These are phyloP conservation scores for Colletotrichum viniferum DNA, from an alignment of 2,329 filamentous ascomycete genomes.

Conservation along the genomic window DNA sequence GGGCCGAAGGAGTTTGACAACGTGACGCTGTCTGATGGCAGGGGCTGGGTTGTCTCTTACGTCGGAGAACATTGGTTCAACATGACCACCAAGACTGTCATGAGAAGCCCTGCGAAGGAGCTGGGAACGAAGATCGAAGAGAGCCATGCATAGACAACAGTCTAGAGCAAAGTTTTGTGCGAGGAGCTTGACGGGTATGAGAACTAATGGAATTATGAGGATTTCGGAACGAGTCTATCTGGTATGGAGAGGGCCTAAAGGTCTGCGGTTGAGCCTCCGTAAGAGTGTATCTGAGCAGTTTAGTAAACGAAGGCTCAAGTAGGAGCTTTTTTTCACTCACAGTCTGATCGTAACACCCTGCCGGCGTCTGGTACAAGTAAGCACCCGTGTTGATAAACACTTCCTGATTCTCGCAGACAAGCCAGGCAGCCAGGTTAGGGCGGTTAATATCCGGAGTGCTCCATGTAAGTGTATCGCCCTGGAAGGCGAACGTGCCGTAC, in stretches of 20 bases:
- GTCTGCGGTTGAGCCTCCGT: constrained; percentile 19
- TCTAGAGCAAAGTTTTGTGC: background rate
- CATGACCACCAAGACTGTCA: background rate
- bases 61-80: background rate
- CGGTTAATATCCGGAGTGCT: constrained; percentile 48
- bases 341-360: constrained; percentile 63
- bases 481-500: constrained; percentile 61
- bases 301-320: background rate
- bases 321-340: constrained; percentile 35
- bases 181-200: background rate
- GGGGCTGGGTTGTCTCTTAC: background rate
- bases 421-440: constrained; percentile 63
- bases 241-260: background rate
- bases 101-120: background rate
- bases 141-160: background rate
- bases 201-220: background rate
- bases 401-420: constrained; percentile 56
- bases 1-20: background rate
- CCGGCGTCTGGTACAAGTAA: constrained; percentile 61
- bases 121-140: background rate
- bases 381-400: constrained; percentile 65
- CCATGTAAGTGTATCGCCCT: constrained; percentile 65
- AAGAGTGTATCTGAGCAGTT: constrained; percentile 19
- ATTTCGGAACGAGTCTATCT: background rate
- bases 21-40: background rate